A percentile compares a stretch with the other conserved stretches of the same genome.
phyloP scores from a whole-genome alignment of 306 rosid species.

The Hippophae rhamnoides region DNA sequence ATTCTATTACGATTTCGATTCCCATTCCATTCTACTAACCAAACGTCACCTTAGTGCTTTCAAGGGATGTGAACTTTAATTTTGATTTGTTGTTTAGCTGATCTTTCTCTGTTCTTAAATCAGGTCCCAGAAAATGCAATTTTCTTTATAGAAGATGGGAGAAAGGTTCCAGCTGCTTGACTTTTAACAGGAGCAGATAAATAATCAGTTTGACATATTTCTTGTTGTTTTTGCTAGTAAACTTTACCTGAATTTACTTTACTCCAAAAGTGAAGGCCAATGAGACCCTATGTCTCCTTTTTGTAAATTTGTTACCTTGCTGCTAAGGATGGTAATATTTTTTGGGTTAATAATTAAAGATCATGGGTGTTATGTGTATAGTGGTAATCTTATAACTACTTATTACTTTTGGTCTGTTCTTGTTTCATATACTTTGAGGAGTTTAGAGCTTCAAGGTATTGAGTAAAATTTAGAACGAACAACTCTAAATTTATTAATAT shows the following conservation, averaged over 20 bases:
- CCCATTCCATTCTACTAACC: no score
- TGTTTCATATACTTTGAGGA: no score
- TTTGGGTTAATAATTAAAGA: no score
- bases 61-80: no score
- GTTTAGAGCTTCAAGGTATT: no score
- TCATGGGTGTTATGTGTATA: no score
- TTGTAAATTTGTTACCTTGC: background rate
- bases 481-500: no score
- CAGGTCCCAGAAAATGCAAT: constrained; percentile 90
- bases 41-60: no score
- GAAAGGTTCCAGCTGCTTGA: constrained; percentile 96
- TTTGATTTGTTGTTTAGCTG: background rate
- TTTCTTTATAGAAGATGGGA: constrained; percentile 97
- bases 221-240: background rate
- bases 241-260: constrained; percentile 19
- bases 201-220: constrained; percentile 6
- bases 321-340: background rate
- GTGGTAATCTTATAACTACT: no score
- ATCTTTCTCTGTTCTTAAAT: constrained; percentile 4
- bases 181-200: constrained; percentile 16
- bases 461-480: no score
- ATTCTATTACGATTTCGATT: no score
- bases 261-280: constrained; percentile 17
- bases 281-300: constrained; percentile 5
- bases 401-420: no score